These are phyloP conservation scores for Aspergillus cejpii DNA, from an alignment of 2,329 filamentous ascomycete genomes.

Conservation along the genomic window DNA sequence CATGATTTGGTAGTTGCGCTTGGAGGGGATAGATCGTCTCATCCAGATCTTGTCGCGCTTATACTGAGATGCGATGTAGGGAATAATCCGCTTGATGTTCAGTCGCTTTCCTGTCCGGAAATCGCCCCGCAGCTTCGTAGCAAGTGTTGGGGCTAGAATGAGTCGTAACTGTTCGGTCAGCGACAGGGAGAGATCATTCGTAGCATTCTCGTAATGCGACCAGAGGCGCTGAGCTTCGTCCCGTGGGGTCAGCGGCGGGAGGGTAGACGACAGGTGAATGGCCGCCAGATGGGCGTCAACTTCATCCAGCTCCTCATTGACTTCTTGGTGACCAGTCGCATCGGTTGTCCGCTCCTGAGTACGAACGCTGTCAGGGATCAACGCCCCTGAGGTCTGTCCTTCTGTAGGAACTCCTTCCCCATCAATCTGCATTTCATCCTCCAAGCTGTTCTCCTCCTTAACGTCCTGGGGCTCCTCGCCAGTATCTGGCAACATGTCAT, in stretches of 20 bases:
- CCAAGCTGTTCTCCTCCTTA: conserved; percentile 44
- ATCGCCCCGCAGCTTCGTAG: conserved; percentile 91
- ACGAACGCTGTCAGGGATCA: conserved; percentile 47
- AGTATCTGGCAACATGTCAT: conserved; percentile 52
- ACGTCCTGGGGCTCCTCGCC: conserved; percentile 35
- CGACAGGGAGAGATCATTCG: conserved; percentile 77
- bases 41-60: conserved; percentile 99
- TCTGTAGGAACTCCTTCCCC: conserved; percentile 30
- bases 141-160: conserved; percentile 87
- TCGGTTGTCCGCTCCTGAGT: conserved; percentile 24
- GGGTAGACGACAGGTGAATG: conserved; percentile 61
- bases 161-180: conserved; percentile 92
- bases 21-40: conserved; percentile 82
- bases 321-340: conserved; percentile 36
- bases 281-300: conserved; percentile 55
- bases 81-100: conserved; percentile 99
- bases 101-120: conserved; percentile 97
- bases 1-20: conserved; percentile 93
- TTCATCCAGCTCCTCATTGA: conserved; percentile 42
- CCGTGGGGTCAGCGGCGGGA: conserved; percentile 40
- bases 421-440: conserved; percentile 42
- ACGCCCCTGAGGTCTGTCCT: conserved; percentile 44
- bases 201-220: conserved; percentile 75
- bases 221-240: conserved; percentile 67
- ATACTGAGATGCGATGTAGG: conserved; percentile 96